Conservation (phyloP, 2,329 filamentous ascomycete genomes). For the Graphiopsis chlorocephala region DNA sequence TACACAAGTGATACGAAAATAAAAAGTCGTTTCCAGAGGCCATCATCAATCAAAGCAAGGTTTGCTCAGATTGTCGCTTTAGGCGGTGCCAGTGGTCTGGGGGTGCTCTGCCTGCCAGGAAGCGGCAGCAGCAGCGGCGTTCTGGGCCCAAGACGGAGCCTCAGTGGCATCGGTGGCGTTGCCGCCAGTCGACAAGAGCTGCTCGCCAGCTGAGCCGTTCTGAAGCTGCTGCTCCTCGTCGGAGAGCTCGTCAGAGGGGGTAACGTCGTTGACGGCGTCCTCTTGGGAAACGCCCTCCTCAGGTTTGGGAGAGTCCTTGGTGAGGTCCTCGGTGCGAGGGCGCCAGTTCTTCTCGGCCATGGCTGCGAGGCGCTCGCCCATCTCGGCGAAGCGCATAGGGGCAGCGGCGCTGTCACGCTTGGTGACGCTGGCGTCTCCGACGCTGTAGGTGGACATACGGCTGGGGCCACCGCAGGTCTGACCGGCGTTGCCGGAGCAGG, state of each 20-base stretch:
- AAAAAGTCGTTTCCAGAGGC: neutral
- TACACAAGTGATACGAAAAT: neutral
- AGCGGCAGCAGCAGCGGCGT: constrained; percentile 1
- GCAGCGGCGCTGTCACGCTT: constrained; percentile 5
- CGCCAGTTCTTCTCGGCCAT: constrained; percentile 14
- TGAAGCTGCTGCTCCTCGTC: constrained; percentile 11
- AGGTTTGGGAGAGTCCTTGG: constrained; percentile 10
- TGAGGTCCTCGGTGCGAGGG: constrained; percentile 10
- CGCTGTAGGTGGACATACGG: constrained; percentile 26
- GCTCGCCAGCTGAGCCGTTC: neutral
- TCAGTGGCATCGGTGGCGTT: neutral
- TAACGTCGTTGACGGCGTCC: constrained; percentile 8
- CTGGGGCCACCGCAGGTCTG: constrained; percentile 30
- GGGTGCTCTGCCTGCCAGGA: constrained; percentile 9
- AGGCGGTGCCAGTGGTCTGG: neutral
- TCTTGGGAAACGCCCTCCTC: neutral
- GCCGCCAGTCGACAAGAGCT: neutral
- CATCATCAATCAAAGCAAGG: neutral
- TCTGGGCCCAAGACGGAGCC: constrained; percentile 4
- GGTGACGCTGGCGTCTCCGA: constrained; percentile 1
- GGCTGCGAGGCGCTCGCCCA: constrained; percentile 10
- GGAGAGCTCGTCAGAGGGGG: neutral
- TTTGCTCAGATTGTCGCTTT: neutral
- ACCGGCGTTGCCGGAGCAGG: constrained; percentile 30
- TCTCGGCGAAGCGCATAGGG: constrained; percentile 7